phyloP scores from a whole-genome alignment of 73 alveolate species.

The Stentor coeruleus region DNA sequence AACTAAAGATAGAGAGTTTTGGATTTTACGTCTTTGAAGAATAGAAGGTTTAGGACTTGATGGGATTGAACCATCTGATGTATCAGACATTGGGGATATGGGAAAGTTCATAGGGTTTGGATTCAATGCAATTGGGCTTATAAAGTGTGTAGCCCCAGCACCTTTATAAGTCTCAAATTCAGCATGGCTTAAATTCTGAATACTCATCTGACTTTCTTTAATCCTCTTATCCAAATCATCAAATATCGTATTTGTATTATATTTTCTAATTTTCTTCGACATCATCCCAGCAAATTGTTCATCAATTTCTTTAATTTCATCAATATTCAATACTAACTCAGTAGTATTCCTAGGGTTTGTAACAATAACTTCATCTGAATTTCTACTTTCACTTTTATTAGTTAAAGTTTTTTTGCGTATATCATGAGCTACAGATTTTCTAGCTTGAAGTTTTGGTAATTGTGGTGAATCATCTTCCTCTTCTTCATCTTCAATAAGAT shows the following conservation, averaged over 20 bases:
- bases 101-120: not conserved
- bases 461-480: not conserved
- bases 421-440: not conserved
- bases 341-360: not conserved
- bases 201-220: not conserved
- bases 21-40: not conserved
- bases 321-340: not conserved
- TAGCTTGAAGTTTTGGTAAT: not conserved
- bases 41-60: not conserved
- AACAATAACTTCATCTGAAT: not conserved
- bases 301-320: not conserved
- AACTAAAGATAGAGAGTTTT: not conserved
- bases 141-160: not conserved
- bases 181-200: not conserved
- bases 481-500: not conserved
- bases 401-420: not conserved
- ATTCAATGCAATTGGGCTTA: not conserved
- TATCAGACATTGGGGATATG: not conserved
- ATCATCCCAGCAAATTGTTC: not conserved
- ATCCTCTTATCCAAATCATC: slow-evolving; percentile 8
- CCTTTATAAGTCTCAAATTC: not conserved
- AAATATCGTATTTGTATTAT: not conserved
- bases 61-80: not conserved
- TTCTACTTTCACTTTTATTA: not conserved
- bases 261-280: not conserved